These are phyloP conservation scores for Aspergillus funiculosus DNA, from an alignment of 495 filamentous ascomycete genomes.

Conservation along the genomic window DNA sequence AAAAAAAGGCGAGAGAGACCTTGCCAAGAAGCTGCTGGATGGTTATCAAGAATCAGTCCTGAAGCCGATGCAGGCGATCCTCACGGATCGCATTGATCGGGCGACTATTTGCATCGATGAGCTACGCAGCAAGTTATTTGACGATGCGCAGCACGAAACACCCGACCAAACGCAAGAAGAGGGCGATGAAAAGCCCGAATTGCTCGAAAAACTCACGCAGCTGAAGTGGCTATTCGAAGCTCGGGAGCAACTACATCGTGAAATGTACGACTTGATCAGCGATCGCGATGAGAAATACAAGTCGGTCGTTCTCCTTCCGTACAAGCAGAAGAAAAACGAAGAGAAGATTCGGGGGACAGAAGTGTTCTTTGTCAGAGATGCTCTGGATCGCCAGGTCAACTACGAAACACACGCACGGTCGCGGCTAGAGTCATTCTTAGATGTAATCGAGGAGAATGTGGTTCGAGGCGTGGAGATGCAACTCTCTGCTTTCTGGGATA, in stretches of 20 bases:
- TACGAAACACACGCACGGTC: conserved; percentile 61
- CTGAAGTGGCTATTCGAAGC: conserved; percentile 98
- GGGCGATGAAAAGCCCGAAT: conserved; percentile 89
- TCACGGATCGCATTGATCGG: conserved; percentile 55
- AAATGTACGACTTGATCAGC: conserved; percentile 74
- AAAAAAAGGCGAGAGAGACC: conserved; percentile 51
- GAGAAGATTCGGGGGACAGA: conserved; percentile 71
- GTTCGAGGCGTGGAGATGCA: conserved; percentile 84
- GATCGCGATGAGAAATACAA: conserved; percentile 83
- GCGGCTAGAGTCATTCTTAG: conserved; percentile 71
- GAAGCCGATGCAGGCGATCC: conserved; percentile 67
- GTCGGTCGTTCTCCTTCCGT: conserved; percentile 72
- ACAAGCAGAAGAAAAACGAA: conserved; percentile 60
- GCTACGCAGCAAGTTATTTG: conserved; percentile 63
- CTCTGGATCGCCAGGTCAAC: conserved; percentile 55
- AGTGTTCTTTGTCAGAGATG: conserved; percentile 76
- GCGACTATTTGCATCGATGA: conserved; percentile 64
- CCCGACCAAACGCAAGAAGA: conserved; percentile 87
- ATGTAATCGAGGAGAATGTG: conserved; percentile 79
- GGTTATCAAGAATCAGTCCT: conserved; percentile 69
- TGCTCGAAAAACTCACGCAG: conserved; percentile 87
- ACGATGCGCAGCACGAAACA: conserved; percentile 62
- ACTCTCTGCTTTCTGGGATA: conserved; percentile 93
- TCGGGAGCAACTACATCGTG: conserved; percentile 76
- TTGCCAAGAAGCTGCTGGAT: conserved; percentile 68